Base-by-base conservation (phyloP, 192 early-diverging fungal species). In the Pilobolus umbonatus region DNA sequence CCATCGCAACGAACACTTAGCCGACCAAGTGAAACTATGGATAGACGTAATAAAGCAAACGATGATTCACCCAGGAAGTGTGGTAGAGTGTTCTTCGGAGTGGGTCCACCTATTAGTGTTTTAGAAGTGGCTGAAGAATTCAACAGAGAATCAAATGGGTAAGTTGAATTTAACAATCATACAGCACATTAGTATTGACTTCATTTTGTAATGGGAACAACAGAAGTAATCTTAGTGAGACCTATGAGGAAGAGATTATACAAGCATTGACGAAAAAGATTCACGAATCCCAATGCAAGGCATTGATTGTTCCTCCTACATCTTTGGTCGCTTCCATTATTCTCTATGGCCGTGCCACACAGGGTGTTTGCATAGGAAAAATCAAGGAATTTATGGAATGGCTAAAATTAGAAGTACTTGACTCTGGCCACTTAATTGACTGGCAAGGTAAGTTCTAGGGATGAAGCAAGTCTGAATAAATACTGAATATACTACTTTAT, bases 291-390 rank as follows among this genome's bases (percentile, higher is more conserved):
- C 69, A 72, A 61, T 60, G 60, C 5, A 30, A 57, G 15, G 69
- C 64, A 19, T 36, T 65, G 11, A 32, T 72, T 24, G 29, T 72
- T 11, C 55, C 69, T 1, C 69, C 69, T 1, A 34, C 53, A 0
- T 60, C 63, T 17, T 14, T 72, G 4, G 38, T 72, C 8, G 48
- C 61, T 1, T 55, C 71, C 15, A 72, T 64, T 28, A 46, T 72
- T 47, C 42, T 72, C 0, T 67, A 67, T 57, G 71, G 71, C 17
- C 55, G 71, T 45, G 61, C 65, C 5, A 63, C 52, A 15, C 58
- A 65, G 2, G 71, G 71, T 55, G 71, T 72, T 1, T 55, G 53
- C 44, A 34, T 63, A 50, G 65, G 61, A 40, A 67, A 67, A 54
- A 60, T 72, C 10, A 67, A 62, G 28, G 64, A 72, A 34, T 28